These are phyloP conservation scores for Diplosphaera chodatii DNA, from an alignment of 139 green algal species.

Conservation along the genomic window DNA sequence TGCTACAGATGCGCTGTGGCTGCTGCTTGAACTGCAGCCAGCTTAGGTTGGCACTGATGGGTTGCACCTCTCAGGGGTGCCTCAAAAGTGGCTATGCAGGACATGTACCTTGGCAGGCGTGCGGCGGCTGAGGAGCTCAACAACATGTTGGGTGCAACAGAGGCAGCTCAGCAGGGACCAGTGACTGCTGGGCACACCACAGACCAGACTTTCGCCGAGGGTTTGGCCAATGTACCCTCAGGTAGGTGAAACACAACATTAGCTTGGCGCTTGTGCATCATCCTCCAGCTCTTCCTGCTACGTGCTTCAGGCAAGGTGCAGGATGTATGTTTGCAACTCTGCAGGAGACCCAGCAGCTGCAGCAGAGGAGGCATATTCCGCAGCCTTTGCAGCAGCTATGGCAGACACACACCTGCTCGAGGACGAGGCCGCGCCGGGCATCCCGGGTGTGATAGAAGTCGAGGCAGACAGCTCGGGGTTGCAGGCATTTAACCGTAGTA, in stretches of 20 bases:
- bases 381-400: not conserved
- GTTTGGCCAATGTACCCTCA: too few species aligned
- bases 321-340: too few species aligned
- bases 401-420: not conserved
- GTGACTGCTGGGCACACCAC: not conserved
- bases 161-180: not conserved
- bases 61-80: too few species aligned
- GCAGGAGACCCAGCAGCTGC: not conserved
- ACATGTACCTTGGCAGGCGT: constrained; percentile 16
- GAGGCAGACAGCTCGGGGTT: not conserved
- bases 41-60: too few species aligned
- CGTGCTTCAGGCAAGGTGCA: too few species aligned
- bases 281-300: too few species aligned
- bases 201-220: too few species aligned
- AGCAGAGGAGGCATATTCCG: not conserved
- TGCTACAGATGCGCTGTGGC: too few species aligned
- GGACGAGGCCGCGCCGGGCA: not conserved
- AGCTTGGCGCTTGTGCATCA: too few species aligned
- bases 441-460: not conserved
- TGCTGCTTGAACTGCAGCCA: too few species aligned
- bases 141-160: not conserved
- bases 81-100: constrained; percentile 2
- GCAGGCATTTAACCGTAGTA: not conserved
- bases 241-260: too few species aligned
- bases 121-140: not conserved